Evolutionary conservation across 352 stramenopile species (phyloP).

Genomic region (Phytophthora gonapodyides): DNA sequence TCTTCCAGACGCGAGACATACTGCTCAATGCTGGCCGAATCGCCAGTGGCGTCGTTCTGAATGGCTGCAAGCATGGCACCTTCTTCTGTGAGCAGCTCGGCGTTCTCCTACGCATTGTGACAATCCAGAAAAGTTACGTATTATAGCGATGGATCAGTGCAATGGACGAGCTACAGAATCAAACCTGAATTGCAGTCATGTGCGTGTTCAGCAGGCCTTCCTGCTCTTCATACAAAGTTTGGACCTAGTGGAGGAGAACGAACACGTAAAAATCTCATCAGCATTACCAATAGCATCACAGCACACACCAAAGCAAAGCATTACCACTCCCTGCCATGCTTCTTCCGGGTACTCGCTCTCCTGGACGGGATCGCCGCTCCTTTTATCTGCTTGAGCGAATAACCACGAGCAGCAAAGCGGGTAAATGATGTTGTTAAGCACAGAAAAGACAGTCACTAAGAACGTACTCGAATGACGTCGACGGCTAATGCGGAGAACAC

Average conservation of each 20-base stretch:
- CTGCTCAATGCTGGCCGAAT: conserved; percentile 94
- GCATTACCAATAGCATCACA: background rate
- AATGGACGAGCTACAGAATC: background rate
- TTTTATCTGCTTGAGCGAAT: conserved; percentile 23
- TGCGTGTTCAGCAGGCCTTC: conserved; percentile 95
- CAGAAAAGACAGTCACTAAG: background rate
- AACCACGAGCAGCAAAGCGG: conserved; percentile 12
- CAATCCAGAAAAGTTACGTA: conserved; percentile 1
- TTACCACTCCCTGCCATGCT: conserved; percentile 70
- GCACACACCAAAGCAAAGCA: background rate
- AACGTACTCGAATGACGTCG: conserved; percentile 57
- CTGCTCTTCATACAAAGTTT: conserved; percentile 96
- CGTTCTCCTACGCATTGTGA: conserved; percentile 88
- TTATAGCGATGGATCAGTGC: too few species aligned
- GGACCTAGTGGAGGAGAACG: conserved; percentile 46
- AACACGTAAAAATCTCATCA: background rate
- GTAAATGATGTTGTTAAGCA: background rate
- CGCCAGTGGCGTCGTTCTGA: conserved; percentile 84
- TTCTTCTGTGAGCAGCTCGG: conserved; percentile 97
- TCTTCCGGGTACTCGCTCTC: conserved; percentile 55
- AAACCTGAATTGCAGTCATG: conserved; percentile 95
- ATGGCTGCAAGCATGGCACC: conserved; percentile 86
- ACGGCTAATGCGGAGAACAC: conserved; percentile 54
- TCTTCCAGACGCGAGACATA: conserved; percentile 92
- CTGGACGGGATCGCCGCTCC: conserved; percentile 24